These are phyloP conservation scores for Candida insectorum DNA, from an alignment of 805 yeast species.

Conservation along the genomic window DNA sequence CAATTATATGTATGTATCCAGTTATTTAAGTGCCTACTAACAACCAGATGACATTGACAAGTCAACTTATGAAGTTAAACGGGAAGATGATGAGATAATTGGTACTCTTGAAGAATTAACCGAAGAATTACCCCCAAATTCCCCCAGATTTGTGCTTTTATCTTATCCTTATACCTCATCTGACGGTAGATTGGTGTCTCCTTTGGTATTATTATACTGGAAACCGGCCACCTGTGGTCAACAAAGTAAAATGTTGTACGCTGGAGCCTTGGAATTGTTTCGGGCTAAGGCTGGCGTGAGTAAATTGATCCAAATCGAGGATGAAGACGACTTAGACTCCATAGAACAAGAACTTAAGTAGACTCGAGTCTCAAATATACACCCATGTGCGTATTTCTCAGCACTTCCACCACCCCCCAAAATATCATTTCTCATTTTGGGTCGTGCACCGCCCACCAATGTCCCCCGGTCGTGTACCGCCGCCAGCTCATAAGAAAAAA, in stretches of 20 bases:
- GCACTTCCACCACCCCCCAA: background rate
- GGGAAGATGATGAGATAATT: conserved; percentile 47
- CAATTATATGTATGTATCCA: conserved; percentile 49
- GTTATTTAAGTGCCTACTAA: conserved; percentile 1
- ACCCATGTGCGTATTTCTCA: conserved; percentile 2
- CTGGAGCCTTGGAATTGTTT: conserved; percentile 82
- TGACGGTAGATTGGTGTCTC: conserved; percentile 74
- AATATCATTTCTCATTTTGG: background rate
- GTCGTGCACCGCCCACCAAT: background rate
- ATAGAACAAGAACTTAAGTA: conserved; percentile 32
- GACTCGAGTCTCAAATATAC: conserved; percentile 1
- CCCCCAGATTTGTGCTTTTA: conserved; percentile 71
- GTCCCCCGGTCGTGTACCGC: background rate
- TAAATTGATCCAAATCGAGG: conserved; percentile 58
- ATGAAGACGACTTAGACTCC: conserved; percentile 68
- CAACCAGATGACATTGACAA: conserved; percentile 52
- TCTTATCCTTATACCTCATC: conserved; percentile 68
- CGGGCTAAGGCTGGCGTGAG: conserved; percentile 78
- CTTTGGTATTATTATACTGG: conserved; percentile 81
- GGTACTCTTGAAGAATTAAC: conserved; percentile 56
- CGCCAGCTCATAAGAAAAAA: conserved; percentile 3
- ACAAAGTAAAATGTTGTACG: conserved; percentile 81
- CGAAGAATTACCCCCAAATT: conserved; percentile 78
- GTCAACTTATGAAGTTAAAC: conserved; percentile 45
- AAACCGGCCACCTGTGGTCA: conserved; percentile 84